Percentiles rank a stretch among this genome's conserved stretches.
Conservation (phyloP, 2,329 filamentous ascomycete genomes). For the Cercospora sojina region DNA sequence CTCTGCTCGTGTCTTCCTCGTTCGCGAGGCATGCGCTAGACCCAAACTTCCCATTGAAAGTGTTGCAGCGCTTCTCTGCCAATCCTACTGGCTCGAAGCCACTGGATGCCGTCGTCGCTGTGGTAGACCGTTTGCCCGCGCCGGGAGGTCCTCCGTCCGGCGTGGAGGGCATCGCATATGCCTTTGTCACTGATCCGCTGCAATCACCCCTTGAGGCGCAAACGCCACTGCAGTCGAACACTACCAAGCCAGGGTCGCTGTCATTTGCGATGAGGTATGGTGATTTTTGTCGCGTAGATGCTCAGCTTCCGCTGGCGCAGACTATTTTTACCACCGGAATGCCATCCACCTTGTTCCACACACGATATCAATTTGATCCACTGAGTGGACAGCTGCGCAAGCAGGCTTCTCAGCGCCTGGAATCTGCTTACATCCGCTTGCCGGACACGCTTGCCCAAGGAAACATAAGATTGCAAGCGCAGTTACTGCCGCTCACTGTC, state of each 20-base stretch:
- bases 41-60: slow-evolving; percentile 20
- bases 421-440: slow-evolving; percentile 25
- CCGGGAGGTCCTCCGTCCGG: slow-evolving; percentile 15
- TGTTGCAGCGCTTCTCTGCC: slow-evolving; percentile 21
- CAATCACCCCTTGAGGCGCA: slow-evolving; percentile 15
- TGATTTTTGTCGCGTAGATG: slow-evolving; percentile 1
- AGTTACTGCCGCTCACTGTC: slow-evolving; percentile 57
- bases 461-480: slow-evolving; percentile 18
- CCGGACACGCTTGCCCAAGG: slow-evolving; percentile 10
- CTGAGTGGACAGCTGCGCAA: slow-evolving; percentile 13
- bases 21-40: slow-evolving; percentile 31
- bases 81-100: slow-evolving; percentile 16
- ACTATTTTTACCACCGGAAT: slow-evolving; percentile 73
- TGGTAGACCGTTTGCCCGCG: slow-evolving; percentile 35
- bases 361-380: slow-evolving; percentile 26
- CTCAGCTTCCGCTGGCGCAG: slow-evolving; percentile 66
- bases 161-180: slow-evolving; percentile 35
- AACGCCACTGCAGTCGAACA: slow-evolving; percentile 18
- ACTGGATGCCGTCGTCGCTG: slow-evolving; percentile 31
- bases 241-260: slow-evolving; percentile 34
- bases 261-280: slow-evolving; percentile 23
- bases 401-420: slow-evolving; percentile 21
- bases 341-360: slow-evolving; percentile 55
- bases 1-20: slow-evolving; percentile 28
- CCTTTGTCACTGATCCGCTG: slow-evolving; percentile 21